Evolutionary conservation across 1,139 yeast genomes (phyloP), one percentile per base, ranked within the genome.

Genomic region (Diutina scorzettiae): DNA sequence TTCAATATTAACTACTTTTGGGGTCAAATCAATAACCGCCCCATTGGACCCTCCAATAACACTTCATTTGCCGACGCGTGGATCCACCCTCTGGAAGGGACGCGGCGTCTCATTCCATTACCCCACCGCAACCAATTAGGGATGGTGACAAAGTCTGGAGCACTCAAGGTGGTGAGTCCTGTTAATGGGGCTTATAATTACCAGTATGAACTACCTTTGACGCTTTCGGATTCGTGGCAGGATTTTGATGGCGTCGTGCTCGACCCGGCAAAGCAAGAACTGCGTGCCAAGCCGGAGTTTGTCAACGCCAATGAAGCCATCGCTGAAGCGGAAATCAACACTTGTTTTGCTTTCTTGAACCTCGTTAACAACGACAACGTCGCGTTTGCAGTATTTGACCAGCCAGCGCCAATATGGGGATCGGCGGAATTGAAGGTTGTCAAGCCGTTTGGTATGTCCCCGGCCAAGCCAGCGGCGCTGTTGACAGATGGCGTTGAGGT

Each of bases 321-420:
- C 32, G 69, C 81, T 0, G 74, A 74, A 47, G 73, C 77, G 32
- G 87, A 80, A 53, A 71, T 81, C 44, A 85, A 80, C 48, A 75
- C 86, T 0, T 73, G 81, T 49, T 61, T 65, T 18, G 81, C 83
- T 1, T 76, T 66, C 49, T 62, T 71, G 25, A 71, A 71, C 42
- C 53, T 75, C 32, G 69, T 74, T 48, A 69, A 66, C 42, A 69
- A 67, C 48, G 52, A 54, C 30, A 60, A 63, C 42, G 56, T 66
- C 21, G 56, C 56, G 37, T 60, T 66, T 46, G 58, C 64, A 5
- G 25, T 23, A 4, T 34, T 34, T 23, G 39, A 34, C 28, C 16
- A 21, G 28, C 27, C 39, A 12, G 39, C 39, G 6, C 39, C 39
- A 12, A 21, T 34, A 9, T 34, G 39, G 39, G 39, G 39, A 2